These are phyloP conservation scores for Phytophthora pinifolia DNA, from an alignment of 352 stramenopile genomes.

Conservation along the genomic window DNA sequence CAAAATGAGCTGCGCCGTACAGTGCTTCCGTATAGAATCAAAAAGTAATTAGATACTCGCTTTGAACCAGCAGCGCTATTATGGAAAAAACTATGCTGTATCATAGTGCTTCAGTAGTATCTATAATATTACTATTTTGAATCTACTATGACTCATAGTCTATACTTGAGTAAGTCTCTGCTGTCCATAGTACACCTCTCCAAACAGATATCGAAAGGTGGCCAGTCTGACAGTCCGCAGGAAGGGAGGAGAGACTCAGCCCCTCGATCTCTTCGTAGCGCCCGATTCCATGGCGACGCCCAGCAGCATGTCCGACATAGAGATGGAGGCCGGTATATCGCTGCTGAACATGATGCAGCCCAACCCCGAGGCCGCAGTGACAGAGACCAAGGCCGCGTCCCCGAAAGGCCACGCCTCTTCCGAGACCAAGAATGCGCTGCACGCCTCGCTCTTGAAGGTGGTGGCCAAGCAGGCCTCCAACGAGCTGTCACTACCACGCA, in stretches of 20 bases:
- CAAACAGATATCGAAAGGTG: slow-evolving; percentile 38
- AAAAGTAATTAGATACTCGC: too few relatives aligned
- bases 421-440: slow-evolving; percentile 25
- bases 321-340: slow-evolving; percentile 63
- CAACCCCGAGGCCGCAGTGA: background rate
- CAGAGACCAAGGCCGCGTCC: background rate
- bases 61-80: too few relatives aligned
- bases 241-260: background rate
- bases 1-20: too few relatives aligned
- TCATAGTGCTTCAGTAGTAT: too few relatives aligned
- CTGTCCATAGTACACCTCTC: too few relatives aligned
- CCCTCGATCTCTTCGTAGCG: background rate
- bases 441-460: slow-evolving; percentile 41
- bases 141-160: too few relatives aligned
- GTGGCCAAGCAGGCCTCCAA: slow-evolving; percentile 36
- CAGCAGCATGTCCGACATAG: slow-evolving; percentile 46
- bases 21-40: too few relatives aligned
- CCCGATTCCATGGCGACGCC: slow-evolving; percentile 6
- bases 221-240: slow-evolving; percentile 20
- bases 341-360: slow-evolving; percentile 66
- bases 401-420: slow-evolving; percentile 2
- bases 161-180: too few relatives aligned
- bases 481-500: slow-evolving; percentile 13
- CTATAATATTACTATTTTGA: too few relatives aligned
- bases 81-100: too few relatives aligned